Conservation (phyloP, 2,329 filamentous ascomycete species). For the Xylariaceae sp. region DNA sequence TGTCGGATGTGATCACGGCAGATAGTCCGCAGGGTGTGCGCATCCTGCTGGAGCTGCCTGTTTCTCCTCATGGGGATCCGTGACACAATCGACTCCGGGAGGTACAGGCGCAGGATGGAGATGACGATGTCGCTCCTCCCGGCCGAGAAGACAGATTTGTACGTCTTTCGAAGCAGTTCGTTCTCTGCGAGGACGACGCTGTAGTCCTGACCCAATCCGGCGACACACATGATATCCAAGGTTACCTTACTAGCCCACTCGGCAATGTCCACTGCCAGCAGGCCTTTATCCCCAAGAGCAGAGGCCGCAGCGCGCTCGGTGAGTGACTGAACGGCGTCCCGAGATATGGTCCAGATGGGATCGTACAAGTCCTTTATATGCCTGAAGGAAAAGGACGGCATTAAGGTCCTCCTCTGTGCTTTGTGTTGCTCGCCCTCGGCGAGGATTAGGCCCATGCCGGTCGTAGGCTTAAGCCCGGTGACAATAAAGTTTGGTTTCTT, state of each 20-base stretch:
- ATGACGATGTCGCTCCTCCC: too few relatives aligned
- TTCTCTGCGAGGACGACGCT: too few relatives aligned
- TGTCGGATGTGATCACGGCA: too few relatives aligned
- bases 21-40: too few relatives aligned
- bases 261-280: constrained; percentile 5
- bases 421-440: constrained; percentile 12
- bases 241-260: constrained; percentile 10
- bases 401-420: constrained; percentile 8
- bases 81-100: too few relatives aligned
- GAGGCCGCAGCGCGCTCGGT: constrained; percentile 3
- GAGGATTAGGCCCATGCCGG: constrained; percentile 8
- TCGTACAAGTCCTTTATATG: constrained; percentile 12
- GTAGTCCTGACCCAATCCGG: constrained; percentile 9
- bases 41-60: too few relatives aligned
- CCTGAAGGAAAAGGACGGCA: constrained; percentile 11
- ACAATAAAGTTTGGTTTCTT: constrained; percentile 7
- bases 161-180: too few relatives aligned
- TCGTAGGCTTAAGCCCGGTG: constrained; percentile 6
- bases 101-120: too few relatives aligned
- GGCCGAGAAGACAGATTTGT: too few relatives aligned
- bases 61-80: too few relatives aligned
- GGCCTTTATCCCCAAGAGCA: constrained; percentile 1
- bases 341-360: constrained; percentile 12
- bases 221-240: constrained; percentile 11
- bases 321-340: constrained; percentile 5